phyloP scores from a whole-genome alignment of 2,329 filamentous ascomycete species.

The Colletotrichum costaricense region DNA sequence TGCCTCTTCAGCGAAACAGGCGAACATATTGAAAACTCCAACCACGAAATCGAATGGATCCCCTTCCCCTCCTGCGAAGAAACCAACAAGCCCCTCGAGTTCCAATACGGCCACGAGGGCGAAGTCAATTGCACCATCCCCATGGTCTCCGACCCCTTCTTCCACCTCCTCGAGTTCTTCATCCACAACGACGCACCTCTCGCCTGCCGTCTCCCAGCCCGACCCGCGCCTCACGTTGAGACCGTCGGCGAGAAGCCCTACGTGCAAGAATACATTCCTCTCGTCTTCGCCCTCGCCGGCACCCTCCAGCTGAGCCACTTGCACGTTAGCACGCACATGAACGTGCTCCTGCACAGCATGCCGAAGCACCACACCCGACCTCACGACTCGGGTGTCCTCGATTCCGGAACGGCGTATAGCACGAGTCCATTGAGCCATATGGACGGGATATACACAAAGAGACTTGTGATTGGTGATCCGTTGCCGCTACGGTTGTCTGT shows the following conservation, averaged over 20 bases:
- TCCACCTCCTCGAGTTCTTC: constrained; percentile 95
- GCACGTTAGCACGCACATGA: constrained; percentile 90
- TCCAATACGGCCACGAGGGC: constrained; percentile 84
- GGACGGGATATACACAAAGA: constrained; percentile 63
- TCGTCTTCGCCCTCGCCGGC: constrained; percentile 89
- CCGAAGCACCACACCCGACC: constrained; percentile 71
- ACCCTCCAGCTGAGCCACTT: constrained; percentile 90
- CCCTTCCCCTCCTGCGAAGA: constrained; percentile 93
- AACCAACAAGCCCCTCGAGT: constrained; percentile 82
- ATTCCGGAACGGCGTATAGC: constrained; percentile 89
- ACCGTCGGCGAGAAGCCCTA: constrained; percentile 62
- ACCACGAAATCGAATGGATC: constrained; percentile 89
- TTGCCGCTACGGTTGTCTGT: constrained; percentile 84
- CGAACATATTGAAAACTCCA: constrained; percentile 85
- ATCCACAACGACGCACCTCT: constrained; percentile 96
- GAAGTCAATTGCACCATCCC: constrained; percentile 88
- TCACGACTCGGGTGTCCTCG: constrained; percentile 81
- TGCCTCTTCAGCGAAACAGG: constrained; percentile 76
- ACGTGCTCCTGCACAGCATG: constrained; percentile 82
- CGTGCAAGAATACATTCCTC: constrained; percentile 77
- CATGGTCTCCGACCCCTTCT: constrained; percentile 82
- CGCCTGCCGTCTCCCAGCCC: constrained; percentile 87
- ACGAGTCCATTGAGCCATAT: constrained; percentile 77
- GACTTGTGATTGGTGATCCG: constrained; percentile 88
- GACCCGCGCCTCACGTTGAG: constrained; percentile 70